Conservation (phyloP, 176 grass and related monocot genomes). For the Cenchrus americanus region DNA sequence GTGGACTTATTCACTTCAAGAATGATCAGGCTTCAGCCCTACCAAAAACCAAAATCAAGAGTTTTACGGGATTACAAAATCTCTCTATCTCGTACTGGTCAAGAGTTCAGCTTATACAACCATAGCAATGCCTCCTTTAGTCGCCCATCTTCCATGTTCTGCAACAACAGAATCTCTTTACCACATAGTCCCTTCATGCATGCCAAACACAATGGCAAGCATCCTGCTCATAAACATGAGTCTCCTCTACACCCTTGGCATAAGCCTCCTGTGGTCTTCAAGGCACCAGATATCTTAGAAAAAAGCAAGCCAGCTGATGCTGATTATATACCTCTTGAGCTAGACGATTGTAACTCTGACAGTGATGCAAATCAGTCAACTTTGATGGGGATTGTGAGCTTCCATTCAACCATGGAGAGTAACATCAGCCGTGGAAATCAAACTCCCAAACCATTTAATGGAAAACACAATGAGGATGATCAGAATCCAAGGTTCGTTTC, state of each 20-base stretch:
- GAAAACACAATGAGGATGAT: constrained; percentile 26
- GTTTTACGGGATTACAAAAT: constrained; percentile 53
- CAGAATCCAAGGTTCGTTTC: constrained; percentile 34
- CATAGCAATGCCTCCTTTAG: constrained; percentile 23
- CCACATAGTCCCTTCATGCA: constrained; percentile 19
- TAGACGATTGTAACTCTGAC: constrained; percentile 43
- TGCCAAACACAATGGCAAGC: constrained; percentile 38
- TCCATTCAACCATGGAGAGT: constrained; percentile 34
- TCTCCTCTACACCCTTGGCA: constrained; percentile 13
- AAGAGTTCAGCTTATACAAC: constrained; percentile 16
- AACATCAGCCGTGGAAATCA: constrained; percentile 41
- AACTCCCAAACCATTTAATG: constrained; percentile 34
- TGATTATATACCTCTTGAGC: constrained; percentile 58
- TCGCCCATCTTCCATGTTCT: constrained; percentile 22
- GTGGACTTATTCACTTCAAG: constrained; percentile 59
- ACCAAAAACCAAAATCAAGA: constrained; percentile 49
- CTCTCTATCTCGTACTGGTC: constrained; percentile 48
- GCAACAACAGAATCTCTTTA: constrained; percentile 45
- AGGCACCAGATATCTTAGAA: constrained; percentile 34
- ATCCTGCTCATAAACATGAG: constrained; percentile 24
- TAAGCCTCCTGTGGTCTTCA: constrained; percentile 41
- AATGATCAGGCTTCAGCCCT: constrained; percentile 48
- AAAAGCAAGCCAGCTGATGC: constrained; percentile 33
- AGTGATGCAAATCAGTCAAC: constrained; percentile 41
- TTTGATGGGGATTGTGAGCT: constrained; percentile 27